Evolutionary conservation across 139 green algal genomes (phyloP).

Genomic region (Diplosphaera chodatii): DNA sequence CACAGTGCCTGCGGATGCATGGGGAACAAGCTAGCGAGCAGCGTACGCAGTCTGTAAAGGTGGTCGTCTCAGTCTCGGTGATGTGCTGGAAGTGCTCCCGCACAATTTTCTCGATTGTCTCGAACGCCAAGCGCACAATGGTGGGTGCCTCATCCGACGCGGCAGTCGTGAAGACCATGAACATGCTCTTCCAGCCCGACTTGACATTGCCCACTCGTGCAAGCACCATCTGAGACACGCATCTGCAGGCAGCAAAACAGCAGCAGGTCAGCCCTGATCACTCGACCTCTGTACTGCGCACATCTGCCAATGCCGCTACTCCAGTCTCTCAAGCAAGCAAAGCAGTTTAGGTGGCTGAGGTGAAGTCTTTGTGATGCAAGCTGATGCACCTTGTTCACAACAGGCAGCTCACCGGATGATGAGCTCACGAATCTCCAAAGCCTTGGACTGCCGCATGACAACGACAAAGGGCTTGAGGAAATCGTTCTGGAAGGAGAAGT

Average conservation of each 20-base stretch:
- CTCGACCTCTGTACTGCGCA: too few species aligned
- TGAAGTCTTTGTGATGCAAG: too few species aligned
- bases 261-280: too few species aligned
- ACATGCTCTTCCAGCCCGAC: slow-evolving; percentile 97
- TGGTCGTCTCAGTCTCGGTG: slow-evolving; percentile 95
- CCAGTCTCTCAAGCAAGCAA: too few species aligned
- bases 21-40: too few species aligned
- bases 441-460: slow-evolving; percentile 81
- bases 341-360: too few species aligned
- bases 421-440: slow-evolving; percentile 93
- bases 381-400: too few species aligned
- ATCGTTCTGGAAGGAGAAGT: slow-evolving; percentile 99
- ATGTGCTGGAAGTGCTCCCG: slow-evolving; percentile 96
- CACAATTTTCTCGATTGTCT: slow-evolving; percentile 98
- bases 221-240: slow-evolving; percentile 85
- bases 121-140: slow-evolving; percentile 84
- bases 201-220: slow-evolving; percentile 91
- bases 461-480: slow-evolving; percentile 97
- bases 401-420: slow-evolving; percentile 84
- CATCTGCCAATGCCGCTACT: too few species aligned
- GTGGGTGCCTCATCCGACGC: slow-evolving; percentile 67
- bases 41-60: slow-evolving; percentile 91
- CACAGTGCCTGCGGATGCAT: too few species aligned
- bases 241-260: too few species aligned
- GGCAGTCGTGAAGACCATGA: slow-evolving; percentile 99